A percentile compares a stretch with the other conserved stretches of the same genome.
These are phyloP conservation scores for Coemansia guatemalensis DNA, from an alignment of 192 early-diverging fungal genomes.

Conservation along the genomic window DNA sequence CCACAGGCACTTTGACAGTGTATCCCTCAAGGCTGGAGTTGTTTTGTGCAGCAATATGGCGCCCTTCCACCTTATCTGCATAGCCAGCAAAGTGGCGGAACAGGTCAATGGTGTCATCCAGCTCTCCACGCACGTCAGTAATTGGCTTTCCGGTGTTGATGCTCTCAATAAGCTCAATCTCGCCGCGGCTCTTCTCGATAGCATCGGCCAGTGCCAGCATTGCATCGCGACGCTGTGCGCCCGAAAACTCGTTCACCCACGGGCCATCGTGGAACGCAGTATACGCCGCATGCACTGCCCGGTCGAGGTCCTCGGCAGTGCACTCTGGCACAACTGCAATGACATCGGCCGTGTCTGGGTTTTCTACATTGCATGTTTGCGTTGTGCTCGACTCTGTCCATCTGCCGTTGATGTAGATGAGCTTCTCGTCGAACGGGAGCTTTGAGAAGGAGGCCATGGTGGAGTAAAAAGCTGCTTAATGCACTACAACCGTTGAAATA, in stretches of 20 bases:
- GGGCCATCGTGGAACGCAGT: conserved; percentile 45
- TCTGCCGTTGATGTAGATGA: conserved; percentile 39
- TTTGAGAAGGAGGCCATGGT: conserved; percentile 9
- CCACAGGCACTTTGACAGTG: conserved; percentile 54
- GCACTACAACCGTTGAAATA: too few relatives aligned
- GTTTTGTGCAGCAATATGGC: conserved; percentile 44
- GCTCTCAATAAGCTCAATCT: conserved; percentile 52
- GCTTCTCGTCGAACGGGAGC: conserved; percentile 42
- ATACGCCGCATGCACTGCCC: conserved; percentile 47
- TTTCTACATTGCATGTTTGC: conserved; percentile 31
- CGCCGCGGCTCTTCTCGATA: conserved; percentile 38
- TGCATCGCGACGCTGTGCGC: conserved; percentile 55
- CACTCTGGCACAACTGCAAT: conserved; percentile 48
- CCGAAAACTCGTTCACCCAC: conserved; percentile 51
- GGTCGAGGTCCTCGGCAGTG: conserved; percentile 34
- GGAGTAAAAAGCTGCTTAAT: too few relatives aligned
- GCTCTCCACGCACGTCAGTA: conserved; percentile 50
- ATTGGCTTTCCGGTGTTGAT: conserved; percentile 58
- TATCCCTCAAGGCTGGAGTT: conserved; percentile 34
- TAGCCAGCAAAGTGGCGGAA: conserved; percentile 53
- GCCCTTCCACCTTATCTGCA: conserved; percentile 52
- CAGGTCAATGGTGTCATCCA: conserved; percentile 52
- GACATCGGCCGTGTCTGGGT: conserved; percentile 38
- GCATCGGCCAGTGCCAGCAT: conserved; percentile 45
- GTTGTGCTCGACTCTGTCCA: conserved; percentile 23